Conservation (phyloP, 2,329 filamentous ascomycete genomes). For the Fusarium musae region DNA sequence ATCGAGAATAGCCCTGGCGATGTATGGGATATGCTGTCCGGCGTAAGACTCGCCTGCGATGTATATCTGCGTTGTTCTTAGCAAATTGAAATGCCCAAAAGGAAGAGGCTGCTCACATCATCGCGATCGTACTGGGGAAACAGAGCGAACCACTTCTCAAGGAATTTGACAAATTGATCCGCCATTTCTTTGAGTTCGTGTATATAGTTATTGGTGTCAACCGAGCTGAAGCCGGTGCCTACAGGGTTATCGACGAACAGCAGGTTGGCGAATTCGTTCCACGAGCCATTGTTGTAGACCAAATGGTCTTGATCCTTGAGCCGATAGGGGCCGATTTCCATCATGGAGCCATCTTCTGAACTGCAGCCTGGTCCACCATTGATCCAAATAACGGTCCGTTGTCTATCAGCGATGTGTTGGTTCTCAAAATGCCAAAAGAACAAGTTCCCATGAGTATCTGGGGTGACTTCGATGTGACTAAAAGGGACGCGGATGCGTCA, state of each 20-base stretch:
- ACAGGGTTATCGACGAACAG: constrained; percentile 98
- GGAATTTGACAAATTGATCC: constrained; percentile 83
- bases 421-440: constrained; percentile 99
- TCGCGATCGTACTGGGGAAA: constrained; percentile 94
- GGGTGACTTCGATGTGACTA: constrained; percentile 91
- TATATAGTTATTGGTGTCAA: constrained; percentile 87
- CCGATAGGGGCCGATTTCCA: constrained; percentile 95
- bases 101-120: constrained; percentile 75
- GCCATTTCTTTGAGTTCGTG: constrained; percentile 91
- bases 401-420: constrained; percentile 89
- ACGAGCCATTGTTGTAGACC: constrained; percentile 89
- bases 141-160: constrained; percentile 89
- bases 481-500: constrained; percentile 33
- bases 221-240: constrained; percentile 95
- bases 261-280: constrained; percentile 97
- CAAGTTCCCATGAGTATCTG: constrained; percentile 87
- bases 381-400: constrained; percentile 94
- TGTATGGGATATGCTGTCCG: constrained; percentile 96
- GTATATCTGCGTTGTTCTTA: constrained; percentile 73
- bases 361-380: constrained; percentile 98
- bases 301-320: constrained; percentile 79
- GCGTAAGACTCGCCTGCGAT: constrained; percentile 96
- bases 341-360: constrained; percentile 95
- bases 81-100: constrained; percentile 1
- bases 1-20: constrained; percentile 88